Base-by-base conservation (phyloP, 2,329 filamentous ascomycete species). In the Pseudogymnoascus sp. region DNA sequence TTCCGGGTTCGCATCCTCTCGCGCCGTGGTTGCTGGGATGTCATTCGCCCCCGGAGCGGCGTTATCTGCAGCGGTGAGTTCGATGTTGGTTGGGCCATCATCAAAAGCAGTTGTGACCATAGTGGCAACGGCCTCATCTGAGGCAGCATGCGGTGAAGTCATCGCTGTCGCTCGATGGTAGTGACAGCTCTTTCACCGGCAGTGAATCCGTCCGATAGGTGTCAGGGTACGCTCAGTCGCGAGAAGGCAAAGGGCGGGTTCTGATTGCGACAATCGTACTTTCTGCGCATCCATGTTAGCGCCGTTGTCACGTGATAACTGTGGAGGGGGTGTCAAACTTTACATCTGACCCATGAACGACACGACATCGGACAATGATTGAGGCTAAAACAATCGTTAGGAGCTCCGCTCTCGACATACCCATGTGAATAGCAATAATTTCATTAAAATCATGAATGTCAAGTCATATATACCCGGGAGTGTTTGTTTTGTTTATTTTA, bases 151-250 rank as follows among this genome's bases (percentile, higher is more conserved):
- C 69, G 68, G 69, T 71, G 71, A 73, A 68, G 71, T 73, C 71
- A 73, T 73, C 71, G 67, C 69, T 72, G 71, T 68, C 68, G 63
- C 67, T 66, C 64, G 65, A 33, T 59, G 35, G 65, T 62, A 65
- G 62, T 61, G 68, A 70, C 71, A 72, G 69, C 71, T 73, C 71
- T 61, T 73, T 66, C 71, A 72, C 70, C 70, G 65, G 64, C 61
- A 61, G 61, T 62, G 58, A 48, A 61, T 61, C 60, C 58, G 21
- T 64, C 38, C 42, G 48, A 55, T 44, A 63, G 13, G 44, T 48
- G 60, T 55, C 27, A 36, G 41, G 36, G 25, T 38, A 58, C 29
- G 58, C 61, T 63, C 25, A 38, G 41, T 29, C 35, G 33, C 42
- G 25, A 58, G 31, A 60, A 33, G 35, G 41, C 35, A 39, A 36